A percentile compares a stretch with the other conserved stretches of the same genome.
Conservation (phyloP, 257 asterid genomes). For the Nicotiana tomentosiformis region DNA sequence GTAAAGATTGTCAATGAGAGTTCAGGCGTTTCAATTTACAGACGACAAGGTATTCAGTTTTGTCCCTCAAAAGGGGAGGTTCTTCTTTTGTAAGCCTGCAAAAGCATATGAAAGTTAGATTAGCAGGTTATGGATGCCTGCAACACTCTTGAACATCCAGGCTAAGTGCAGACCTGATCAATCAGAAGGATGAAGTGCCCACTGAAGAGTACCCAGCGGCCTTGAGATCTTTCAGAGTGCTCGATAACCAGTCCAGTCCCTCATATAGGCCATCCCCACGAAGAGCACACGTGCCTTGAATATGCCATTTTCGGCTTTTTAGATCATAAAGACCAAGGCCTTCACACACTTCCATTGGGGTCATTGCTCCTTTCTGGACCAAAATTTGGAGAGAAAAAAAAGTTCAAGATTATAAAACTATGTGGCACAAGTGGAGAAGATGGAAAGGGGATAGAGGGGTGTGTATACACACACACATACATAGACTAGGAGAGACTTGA, state of each 20-base stretch:
- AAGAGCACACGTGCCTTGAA: slow-evolving; percentile 90
- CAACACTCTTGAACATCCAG: neutral
- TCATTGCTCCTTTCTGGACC: slow-evolving; percentile 90
- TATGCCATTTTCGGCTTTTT: slow-evolving; percentile 85
- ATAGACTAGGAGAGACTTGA: neutral
- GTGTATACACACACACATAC: no score
- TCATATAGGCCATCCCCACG: slow-evolving; percentile 92
- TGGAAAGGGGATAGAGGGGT: neutral
- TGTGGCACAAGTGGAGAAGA: neutral
- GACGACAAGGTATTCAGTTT: slow-evolving; percentile 4
- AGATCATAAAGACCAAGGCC: slow-evolving; percentile 86
- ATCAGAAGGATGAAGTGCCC: slow-evolving; percentile 65
- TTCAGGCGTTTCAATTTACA: slow-evolving; percentile 21
- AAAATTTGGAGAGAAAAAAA: neutral
- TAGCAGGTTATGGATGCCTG: neutral
- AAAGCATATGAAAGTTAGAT: neutral
- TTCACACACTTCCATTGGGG: slow-evolving; percentile 86
- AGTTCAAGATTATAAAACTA: neutral
- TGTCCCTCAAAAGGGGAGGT: slow-evolving; percentile 26
- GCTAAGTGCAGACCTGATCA: slow-evolving; percentile 26
- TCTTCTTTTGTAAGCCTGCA: neutral
- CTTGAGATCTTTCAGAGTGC: slow-evolving; percentile 75
- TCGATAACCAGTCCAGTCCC: slow-evolving; percentile 92
- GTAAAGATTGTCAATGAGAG: neutral
- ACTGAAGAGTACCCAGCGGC: slow-evolving; percentile 89